These are phyloP conservation scores for Apophysomyces trapeziformis DNA, from an alignment of 371 early-diverging fungal species.

Conservation along the genomic window DNA sequence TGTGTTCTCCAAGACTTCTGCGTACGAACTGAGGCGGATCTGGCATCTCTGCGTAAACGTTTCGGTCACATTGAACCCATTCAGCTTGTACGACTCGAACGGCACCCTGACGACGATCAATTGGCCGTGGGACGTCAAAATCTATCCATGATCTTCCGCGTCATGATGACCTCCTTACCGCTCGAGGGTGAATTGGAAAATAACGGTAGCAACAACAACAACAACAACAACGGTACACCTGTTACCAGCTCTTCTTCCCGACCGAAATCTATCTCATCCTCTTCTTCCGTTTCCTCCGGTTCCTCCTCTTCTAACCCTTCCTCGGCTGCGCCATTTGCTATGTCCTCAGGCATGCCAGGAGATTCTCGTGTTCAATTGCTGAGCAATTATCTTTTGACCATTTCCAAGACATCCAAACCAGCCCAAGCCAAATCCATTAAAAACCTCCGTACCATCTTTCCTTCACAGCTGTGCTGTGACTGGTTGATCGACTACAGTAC, in stretches of 20 bases:
- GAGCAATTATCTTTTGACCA: slow-evolving; percentile 42
- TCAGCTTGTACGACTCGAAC: slow-evolving; percentile 37
- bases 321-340: slow-evolving; percentile 4
- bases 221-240: neutral
- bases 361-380: slow-evolving; percentile 44
- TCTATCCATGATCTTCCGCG: slow-evolving; percentile 32
- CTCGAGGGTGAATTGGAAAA: slow-evolving; percentile 30
- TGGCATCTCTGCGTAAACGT: slow-evolving; percentile 28
- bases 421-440: slow-evolving; percentile 23
- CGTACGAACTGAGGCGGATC: slow-evolving; percentile 38
- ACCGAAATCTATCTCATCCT: slow-evolving; percentile 2
- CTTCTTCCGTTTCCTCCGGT: slow-evolving; percentile 15
- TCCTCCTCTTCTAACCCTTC: slow-evolving; percentile 22
- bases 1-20: slow-evolving; percentile 56
- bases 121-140: slow-evolving; percentile 29
- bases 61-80: slow-evolving; percentile 37
- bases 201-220: neutral
- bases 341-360: slow-evolving; percentile 5
- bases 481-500: slow-evolving; percentile 68
- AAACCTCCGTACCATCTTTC: slow-evolving; percentile 37
- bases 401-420: slow-evolving; percentile 23
- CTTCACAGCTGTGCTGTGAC: slow-evolving; percentile 53
- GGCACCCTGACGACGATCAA: slow-evolving; percentile 44
- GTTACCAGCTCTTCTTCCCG: neutral
- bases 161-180: slow-evolving; percentile 46